Evolutionary conservation across 192 early-diverging fungal species (phyloP), one percentile per base, ranked within the genome.

Genomic region (Rhizophagus sp.): DNA sequence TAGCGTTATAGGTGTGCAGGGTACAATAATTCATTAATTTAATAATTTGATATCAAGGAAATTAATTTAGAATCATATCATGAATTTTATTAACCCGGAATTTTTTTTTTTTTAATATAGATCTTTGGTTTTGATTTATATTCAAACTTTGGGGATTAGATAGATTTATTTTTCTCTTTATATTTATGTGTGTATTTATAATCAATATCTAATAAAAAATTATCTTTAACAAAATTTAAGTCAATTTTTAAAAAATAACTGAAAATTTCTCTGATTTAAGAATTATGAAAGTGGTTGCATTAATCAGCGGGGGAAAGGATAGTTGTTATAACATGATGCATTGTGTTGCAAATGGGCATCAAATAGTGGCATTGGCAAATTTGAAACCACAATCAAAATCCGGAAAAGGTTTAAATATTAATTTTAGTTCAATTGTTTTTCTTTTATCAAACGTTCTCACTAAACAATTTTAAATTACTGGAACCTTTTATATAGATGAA

Each of bases 281-380:
- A 62, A 67, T 34, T 10, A 76, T 80, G 61, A 80, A 81, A 39
- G 30, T 75, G 13, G 79, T 84, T 19, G 49, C 85, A 1, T 30
- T 78, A 36, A 71, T 80, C 81, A 97, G 97, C 82, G 96, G 97
- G 47, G 98, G 98, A 67, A 99, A 99, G 84, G 98, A 99, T 87
- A 96, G 95, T 78, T 94, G 92, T 78, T 97, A 94, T 86, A 97
- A 97, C 81, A 90, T 97, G 91, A 90, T 98, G 90, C 94, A 99
- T 85, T 97, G 96, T 86, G 91, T 95, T 7, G 94, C 95, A 57
- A 88, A 96, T 82, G 97, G 96, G 4, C 98, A 99, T 83, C 90
- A 96, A 50, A 91, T 99, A 57, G 91, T 97, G 30, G 97, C 97
- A 0, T 85, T 99, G 2, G 98, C 96, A 1, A 98, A 99, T 84